phyloP scores from a whole-genome alignment of 805 yeast species.

The Metschnikowia santaceciliae region DNA sequence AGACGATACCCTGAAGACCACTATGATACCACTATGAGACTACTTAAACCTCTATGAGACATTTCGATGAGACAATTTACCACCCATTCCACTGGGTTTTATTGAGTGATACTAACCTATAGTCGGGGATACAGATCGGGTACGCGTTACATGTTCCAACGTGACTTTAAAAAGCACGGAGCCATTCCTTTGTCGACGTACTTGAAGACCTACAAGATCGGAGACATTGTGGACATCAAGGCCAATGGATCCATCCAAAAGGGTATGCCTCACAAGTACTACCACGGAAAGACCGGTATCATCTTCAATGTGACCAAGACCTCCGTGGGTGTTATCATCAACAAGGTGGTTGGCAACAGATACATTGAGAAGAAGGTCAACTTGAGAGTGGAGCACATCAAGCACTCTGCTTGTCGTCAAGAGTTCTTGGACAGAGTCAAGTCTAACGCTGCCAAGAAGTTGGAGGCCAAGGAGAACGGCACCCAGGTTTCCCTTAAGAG shows the following conservation, averaged over 20 bases:
- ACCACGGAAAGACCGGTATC: slow-evolving; percentile 99
- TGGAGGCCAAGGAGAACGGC: slow-evolving; percentile 94
- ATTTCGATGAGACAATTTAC: too few species aligned
- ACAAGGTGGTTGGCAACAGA: slow-evolving; percentile 99
- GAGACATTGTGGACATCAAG: slow-evolving; percentile 99
- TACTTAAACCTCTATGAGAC: neutral
- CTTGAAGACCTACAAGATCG: slow-evolving; percentile 97
- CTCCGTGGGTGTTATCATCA: slow-evolving; percentile 95
- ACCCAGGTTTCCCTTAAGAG: slow-evolving; percentile 90
- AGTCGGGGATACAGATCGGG: slow-evolving; percentile 99
- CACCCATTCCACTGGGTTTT: too few species aligned
- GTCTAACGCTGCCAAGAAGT: slow-evolving; percentile 88
- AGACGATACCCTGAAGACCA: too few species aligned
- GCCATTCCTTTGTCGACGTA: slow-evolving; percentile 90
- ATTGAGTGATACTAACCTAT: slow-evolving; percentile 22
- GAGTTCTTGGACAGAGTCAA: slow-evolving; percentile 99
- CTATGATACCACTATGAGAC: too few species aligned
- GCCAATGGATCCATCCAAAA: slow-evolving; percentile 99
- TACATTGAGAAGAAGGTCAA: slow-evolving; percentile 98
- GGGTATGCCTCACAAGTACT: slow-evolving; percentile 99
- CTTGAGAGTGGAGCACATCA: slow-evolving; percentile 97
- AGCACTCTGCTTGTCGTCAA: slow-evolving; percentile 99
- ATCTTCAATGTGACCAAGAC: slow-evolving; percentile 98
- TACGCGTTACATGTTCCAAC: slow-evolving; percentile 99
- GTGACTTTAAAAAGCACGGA: slow-evolving; percentile 99